Percentiles rank a stretch among this genome's conserved stretches.
Conservation (phyloP, 768 basidiomycete genomes). For the Leccinum olivaceopallidum region DNA sequence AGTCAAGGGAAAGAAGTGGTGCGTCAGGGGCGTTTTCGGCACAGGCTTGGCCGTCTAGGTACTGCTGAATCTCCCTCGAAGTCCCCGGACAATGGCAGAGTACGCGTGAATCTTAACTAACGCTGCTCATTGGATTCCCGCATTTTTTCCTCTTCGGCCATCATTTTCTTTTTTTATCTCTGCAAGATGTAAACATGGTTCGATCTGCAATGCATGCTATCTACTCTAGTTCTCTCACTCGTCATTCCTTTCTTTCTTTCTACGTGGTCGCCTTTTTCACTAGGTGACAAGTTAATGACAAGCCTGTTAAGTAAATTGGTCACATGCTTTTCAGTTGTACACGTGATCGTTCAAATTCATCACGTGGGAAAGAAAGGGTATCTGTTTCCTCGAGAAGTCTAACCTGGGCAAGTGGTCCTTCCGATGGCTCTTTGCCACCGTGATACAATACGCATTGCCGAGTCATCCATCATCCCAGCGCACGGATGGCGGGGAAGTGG, state of each 20-base stretch:
- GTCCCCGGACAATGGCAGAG: constrained; percentile 36
- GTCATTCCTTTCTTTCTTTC: constrained; percentile 8
- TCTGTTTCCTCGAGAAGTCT: constrained; percentile 5
- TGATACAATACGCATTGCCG: constrained; percentile 1
- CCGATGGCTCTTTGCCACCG: constrained; percentile 6
- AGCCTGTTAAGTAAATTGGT: not conserved
- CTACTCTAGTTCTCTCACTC: constrained; percentile 8
- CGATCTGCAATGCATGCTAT: constrained; percentile 25
- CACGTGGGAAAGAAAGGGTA: constrained; percentile 24
- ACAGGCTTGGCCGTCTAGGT: constrained; percentile 29
- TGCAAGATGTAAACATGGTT: constrained; percentile 28
- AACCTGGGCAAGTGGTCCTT: constrained; percentile 6
- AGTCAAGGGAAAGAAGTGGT: constrained; percentile 22
- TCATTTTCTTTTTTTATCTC: constrained; percentile 15
- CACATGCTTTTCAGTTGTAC: not conserved
- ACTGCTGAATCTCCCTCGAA: constrained; percentile 29
- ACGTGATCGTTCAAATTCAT: constrained; percentile 24
- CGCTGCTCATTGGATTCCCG: constrained; percentile 20
- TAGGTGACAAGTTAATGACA: constrained; percentile 8
- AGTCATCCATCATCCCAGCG: not conserved
- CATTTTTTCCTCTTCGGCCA: constrained; percentile 2
- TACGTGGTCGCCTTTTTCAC: constrained; percentile 11
- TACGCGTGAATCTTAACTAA: constrained; percentile 38
- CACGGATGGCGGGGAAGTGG: not conserved
- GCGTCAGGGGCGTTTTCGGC: constrained; percentile 32